These are phyloP conservation scores for Alternaria arborescens DNA, from an alignment of 2,329 filamentous ascomycete species.

Conservation along the genomic window DNA sequence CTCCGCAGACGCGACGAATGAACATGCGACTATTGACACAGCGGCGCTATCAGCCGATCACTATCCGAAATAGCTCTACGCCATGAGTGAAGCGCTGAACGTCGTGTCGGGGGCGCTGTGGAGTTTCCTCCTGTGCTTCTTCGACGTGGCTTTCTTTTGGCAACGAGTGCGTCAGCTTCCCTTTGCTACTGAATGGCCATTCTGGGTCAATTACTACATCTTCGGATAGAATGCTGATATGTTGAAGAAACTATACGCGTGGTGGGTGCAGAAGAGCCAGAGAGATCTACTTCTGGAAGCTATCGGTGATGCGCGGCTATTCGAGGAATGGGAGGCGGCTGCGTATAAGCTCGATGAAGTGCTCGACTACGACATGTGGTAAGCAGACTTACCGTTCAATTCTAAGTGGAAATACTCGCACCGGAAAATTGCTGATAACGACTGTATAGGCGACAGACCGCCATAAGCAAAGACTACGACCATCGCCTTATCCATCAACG, in stretches of 20 bases:
- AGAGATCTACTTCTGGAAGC: constrained; percentile 71
- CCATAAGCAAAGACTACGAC: constrained; percentile 83
- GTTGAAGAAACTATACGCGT: constrained; percentile 70
- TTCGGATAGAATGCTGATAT: constrained; percentile 26
- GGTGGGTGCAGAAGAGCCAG: constrained; percentile 72
- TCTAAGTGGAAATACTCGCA: not conserved
- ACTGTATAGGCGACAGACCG: constrained; percentile 76
- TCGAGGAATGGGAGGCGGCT: constrained; percentile 87
- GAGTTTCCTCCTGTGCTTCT: constrained; percentile 43
- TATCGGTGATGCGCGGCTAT: constrained; percentile 72
- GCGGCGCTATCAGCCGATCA: constrained; percentile 26
- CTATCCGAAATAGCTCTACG: constrained; percentile 23
- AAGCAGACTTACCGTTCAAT: constrained; percentile 25
- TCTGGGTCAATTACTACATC: not conserved
- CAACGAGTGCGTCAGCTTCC: constrained; percentile 45
- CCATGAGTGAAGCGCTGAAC: constrained; percentile 30
- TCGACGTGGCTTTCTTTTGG: constrained; percentile 53
- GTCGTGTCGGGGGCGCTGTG: constrained; percentile 27
- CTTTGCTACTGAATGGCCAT: not conserved
- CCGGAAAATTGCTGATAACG: constrained; percentile 12
- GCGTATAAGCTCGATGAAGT: constrained; percentile 83
- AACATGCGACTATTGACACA: constrained; percentile 33
- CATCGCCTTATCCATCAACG: constrained; percentile 83
- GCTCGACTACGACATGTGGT: constrained; percentile 84
- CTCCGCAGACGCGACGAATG: constrained; percentile 33